These are phyloP conservation scores for Claviceps quebecensis DNA, from an alignment of 2,329 filamentous ascomycete species.

Conservation along the genomic window DNA sequence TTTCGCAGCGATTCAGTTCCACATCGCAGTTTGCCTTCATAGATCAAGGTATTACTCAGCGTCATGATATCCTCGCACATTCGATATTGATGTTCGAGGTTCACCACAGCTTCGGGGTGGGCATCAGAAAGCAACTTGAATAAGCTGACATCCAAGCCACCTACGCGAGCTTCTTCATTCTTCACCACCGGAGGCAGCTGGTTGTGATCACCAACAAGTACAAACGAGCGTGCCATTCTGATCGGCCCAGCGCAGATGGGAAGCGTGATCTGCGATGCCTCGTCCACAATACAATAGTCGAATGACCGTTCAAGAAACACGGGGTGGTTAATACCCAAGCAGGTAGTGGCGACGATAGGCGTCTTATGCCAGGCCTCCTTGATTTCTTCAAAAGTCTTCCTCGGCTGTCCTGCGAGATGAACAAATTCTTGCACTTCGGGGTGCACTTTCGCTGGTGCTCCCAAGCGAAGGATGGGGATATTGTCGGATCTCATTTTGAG, in stretches of 20 bases:
- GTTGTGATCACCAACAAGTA: slow-evolving; percentile 92
- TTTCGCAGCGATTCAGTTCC: slow-evolving; percentile 64
- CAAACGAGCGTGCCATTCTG: slow-evolving; percentile 80
- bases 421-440: slow-evolving; percentile 78
- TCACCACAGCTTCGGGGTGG: slow-evolving; percentile 78
- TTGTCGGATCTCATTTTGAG: slow-evolving; percentile 74
- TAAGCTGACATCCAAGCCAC: slow-evolving; percentile 80
- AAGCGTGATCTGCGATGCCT: slow-evolving; percentile 92
- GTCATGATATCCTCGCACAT: slow-evolving; percentile 98
- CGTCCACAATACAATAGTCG: slow-evolving; percentile 97
- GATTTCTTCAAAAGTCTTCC: slow-evolving; percentile 69
- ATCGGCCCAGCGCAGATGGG: slow-evolving; percentile 92
- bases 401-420: slow-evolving; percentile 59
- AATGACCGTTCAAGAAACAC: slow-evolving; percentile 82
- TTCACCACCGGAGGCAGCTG: slow-evolving; percentile 89
- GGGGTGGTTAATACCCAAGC: slow-evolving; percentile 77
- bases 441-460: slow-evolving; percentile 73
- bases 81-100: slow-evolving; percentile 88
- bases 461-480: slow-evolving; percentile 72
- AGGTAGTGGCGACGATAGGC: slow-evolving; percentile 87
- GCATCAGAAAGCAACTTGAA: slow-evolving; percentile 88
- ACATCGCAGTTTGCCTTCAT: slow-evolving; percentile 79
- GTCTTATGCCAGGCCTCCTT: slow-evolving; percentile 71
- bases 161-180: slow-evolving; percentile 73
- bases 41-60: slow-evolving; percentile 85